phyloP scores from a whole-genome alignment of 768 basidiomycete genomes.

The Lactarius vividus region DNA sequence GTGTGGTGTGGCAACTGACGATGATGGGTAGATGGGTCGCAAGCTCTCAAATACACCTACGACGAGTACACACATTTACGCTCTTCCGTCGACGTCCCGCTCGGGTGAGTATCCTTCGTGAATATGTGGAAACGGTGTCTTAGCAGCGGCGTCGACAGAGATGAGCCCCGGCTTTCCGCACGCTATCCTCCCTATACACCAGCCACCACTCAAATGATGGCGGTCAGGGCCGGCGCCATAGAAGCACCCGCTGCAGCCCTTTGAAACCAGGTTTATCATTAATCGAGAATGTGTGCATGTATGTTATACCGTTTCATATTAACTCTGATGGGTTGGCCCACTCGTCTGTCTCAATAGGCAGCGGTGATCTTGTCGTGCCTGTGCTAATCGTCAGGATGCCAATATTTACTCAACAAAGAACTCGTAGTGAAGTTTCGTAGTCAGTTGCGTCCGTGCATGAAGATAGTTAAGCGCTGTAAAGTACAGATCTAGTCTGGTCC shows the following conservation, averaged over 20 bases:
- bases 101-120: conserved; percentile 43
- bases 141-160: conserved; percentile 34
- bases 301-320: neutral
- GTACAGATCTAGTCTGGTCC: conserved; percentile 18
- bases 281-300: neutral
- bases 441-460: conserved; percentile 9
- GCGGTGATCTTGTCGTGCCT: neutral
- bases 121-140: neutral
- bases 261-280: neutral
- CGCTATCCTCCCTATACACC: conserved; percentile 63
- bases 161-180: conserved; percentile 48
- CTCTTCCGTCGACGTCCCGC: conserved; percentile 52
- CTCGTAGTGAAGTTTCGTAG: neutral
- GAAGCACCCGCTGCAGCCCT: conserved; percentile 1
- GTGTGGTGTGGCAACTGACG: neutral
- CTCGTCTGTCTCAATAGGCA: neutral
- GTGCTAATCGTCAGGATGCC: neutral
- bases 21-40: conserved; percentile 30
- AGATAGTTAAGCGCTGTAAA: conserved; percentile 22
- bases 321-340: neutral
- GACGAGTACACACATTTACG: conserved; percentile 50
- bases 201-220: conserved; percentile 27
- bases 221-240: conserved; percentile 2
- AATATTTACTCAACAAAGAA: neutral
- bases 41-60: conserved; percentile 32